A percentile compares a stretch with the other conserved stretches of the same genome.
Conservation (phyloP, 768 basidiomycete genomes). For the Rhodotorula kratochvilovae region DNA sequence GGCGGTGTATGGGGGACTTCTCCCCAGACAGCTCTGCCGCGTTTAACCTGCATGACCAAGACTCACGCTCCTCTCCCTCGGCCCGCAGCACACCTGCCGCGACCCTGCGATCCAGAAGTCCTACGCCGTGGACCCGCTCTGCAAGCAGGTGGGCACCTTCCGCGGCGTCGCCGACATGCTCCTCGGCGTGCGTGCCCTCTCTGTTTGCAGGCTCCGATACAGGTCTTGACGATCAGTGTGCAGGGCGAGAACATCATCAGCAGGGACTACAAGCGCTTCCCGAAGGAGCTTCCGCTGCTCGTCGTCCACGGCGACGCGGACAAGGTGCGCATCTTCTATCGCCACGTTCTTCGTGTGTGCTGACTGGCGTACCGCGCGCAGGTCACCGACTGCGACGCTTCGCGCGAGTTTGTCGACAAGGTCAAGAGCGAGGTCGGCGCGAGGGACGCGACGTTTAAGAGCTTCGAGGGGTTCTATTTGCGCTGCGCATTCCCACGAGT, state of each 20-base stretch:
- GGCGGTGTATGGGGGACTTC: too few species aligned
- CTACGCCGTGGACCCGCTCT: slow-evolving; percentile 41
- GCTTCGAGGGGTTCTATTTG: slow-evolving; percentile 26
- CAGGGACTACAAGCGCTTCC: slow-evolving; percentile 29
- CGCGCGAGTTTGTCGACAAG: slow-evolving; percentile 29
- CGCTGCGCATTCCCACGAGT: too few species aligned
- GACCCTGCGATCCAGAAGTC: slow-evolving; percentile 21
- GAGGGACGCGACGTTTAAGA: slow-evolving; percentile 15
- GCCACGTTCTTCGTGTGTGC: not conserved
- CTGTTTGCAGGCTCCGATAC: too few species aligned
- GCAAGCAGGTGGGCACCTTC: slow-evolving; percentile 34
- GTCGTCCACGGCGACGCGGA: slow-evolving; percentile 40
- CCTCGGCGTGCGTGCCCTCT: slow-evolving; percentile 19
- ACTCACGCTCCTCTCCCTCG: too few species aligned
- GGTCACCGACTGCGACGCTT: slow-evolving; percentile 22
- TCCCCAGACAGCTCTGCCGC: too few species aligned
- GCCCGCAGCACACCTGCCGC: slow-evolving; percentile 27
- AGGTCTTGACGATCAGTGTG: too few species aligned
- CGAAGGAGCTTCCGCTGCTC: slow-evolving; percentile 28
- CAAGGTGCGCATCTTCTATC: slow-evolving; percentile 6
- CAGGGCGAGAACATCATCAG: slow-evolving; percentile 30
- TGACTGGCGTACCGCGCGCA: too few species aligned
- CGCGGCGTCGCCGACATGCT: slow-evolving; percentile 37
- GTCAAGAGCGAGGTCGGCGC: slow-evolving; percentile 14
- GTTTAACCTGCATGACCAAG: too few species aligned